These are phyloP conservation scores for Rhodotorula sp. DNA, from an alignment of 1,284 basidiomycete genomes.

Conservation along the genomic window DNA sequence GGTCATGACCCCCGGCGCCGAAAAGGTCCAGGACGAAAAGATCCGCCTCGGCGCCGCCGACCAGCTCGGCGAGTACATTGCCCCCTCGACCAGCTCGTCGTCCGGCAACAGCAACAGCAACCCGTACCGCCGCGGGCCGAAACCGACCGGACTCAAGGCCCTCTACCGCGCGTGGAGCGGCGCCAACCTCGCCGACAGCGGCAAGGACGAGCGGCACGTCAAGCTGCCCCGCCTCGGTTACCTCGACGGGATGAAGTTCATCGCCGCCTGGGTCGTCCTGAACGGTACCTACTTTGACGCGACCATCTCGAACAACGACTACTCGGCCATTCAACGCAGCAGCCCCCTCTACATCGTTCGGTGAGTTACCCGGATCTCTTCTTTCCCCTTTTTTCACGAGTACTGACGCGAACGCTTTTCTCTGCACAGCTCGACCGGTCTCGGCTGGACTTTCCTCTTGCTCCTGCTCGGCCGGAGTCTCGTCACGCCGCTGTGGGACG, in stretches of 20 bases:
- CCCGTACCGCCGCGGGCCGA: constrained; percentile 38
- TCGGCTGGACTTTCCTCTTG: constrained; percentile 47
- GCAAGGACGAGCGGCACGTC: constrained; percentile 43
- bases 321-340: constrained; percentile 45
- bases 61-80: constrained; percentile 34
- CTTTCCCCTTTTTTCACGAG: background rate
- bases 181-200: constrained; percentile 40
- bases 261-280: constrained; percentile 47
- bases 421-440: constrained; percentile 42
- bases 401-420: background rate
- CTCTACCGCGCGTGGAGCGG: constrained; percentile 37
- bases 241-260: constrained; percentile 48
- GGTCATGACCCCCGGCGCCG: constrained; percentile 26
- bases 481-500: constrained; percentile 48
- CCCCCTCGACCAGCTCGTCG: constrained; percentile 22
- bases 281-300: constrained; percentile 49
- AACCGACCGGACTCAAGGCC: constrained; percentile 36
- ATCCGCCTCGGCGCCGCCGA: constrained; percentile 35
- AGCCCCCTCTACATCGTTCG: constrained; percentile 47
- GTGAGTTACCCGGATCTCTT: constrained; percentile 20
- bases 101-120: constrained; percentile 7
- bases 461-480: constrained; percentile 46
- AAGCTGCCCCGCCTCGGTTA: constrained; percentile 45
- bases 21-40: constrained; percentile 35
- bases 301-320: constrained; percentile 42